A percentile compares a stretch with the other conserved stretches of the same genome.
These are phyloP conservation scores for Rhodocollybia butyracea DNA, from an alignment of 768 basidiomycete genomes.

Conservation along the genomic window DNA sequence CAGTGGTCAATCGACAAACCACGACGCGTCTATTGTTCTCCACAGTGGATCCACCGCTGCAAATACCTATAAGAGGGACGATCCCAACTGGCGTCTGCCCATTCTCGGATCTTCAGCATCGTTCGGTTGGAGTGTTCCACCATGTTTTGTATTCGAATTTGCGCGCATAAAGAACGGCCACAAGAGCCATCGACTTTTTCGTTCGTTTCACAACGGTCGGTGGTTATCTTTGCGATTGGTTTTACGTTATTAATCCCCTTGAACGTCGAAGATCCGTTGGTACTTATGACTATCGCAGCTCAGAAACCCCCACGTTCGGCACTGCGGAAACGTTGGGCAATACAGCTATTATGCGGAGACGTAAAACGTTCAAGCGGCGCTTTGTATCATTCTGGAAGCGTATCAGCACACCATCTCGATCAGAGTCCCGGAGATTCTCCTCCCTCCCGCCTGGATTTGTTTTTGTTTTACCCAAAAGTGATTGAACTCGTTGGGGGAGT, in stretches of 20 bases:
- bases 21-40: not conserved
- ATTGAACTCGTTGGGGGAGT: too few species aligned
- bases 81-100: too few species aligned
- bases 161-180: not conserved
- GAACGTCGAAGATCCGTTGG: not conserved
- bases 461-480: constrained; percentile 11
- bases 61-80: too few species aligned
- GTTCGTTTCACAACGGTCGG: not conserved
- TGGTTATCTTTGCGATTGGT: too few species aligned
- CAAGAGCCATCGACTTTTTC: not conserved
- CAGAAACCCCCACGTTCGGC: not conserved
- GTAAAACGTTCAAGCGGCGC: constrained; percentile 17
- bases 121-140: not conserved
- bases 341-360: not conserved
- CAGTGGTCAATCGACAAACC: too few species aligned
- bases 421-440: constrained; percentile 26
- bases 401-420: constrained; percentile 18
- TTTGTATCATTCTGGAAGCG: constrained; percentile 30
- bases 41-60: not conserved
- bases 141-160: not conserved
- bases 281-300: not conserved
- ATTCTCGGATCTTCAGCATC: too few species aligned
- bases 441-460: constrained; percentile 32
- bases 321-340: not conserved
- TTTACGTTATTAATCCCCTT: not conserved